Evolutionary conservation across 2,329 filamentous ascomycete genomes (phyloP), one percentile per base, ranked within the genome.

Genomic region (Botrytis pseudocinerea): DNA sequence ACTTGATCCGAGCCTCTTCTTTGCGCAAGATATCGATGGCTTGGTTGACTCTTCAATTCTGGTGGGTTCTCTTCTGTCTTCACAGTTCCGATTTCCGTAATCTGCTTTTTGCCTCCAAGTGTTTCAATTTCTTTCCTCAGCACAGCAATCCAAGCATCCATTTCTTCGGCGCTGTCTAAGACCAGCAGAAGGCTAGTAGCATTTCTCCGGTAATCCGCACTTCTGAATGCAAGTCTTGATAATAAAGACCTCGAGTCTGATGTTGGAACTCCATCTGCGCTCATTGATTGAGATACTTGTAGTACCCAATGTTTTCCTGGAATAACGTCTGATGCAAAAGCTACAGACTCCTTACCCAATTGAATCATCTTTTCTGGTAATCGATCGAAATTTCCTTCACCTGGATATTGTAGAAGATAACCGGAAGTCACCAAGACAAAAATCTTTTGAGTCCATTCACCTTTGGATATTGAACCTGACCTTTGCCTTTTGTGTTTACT

Each of bases 301-400:
- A 95, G 82, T 9, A 95, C 93, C 89, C 92, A 95, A 78, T 94
- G 92, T 74, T 89, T 89, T 9, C 93, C 93, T 4, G 92, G 92
- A 72, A 95, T 93, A 22, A 92, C 85, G 80, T 96, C 93, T 76
- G 90, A 94, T 1, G 91, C 93, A 81, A 94, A 95, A 8, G 92
- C 93, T 18, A 92, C 92, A 4, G 93, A 95, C 65, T 92, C 88
- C 75, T 89, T 90, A n/a, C 89, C 88, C 6, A 96, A 83, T 66
- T 91, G 89, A 73, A 95, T 83, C 48, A 92, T 85, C 81, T 91
- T 93, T 80, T 96, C 93, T 0, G 93, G 93, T 18, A 90, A 81
- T 38, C 93, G 86, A 77, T 95, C 91, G 77, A 89, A 92, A 4
- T 88, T 83, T 3, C 93, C 93, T 44, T 92, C 88, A 16, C 88